Evolutionary conservation across 495 filamentous ascomycete species (phyloP), one percentile per base, ranked within the genome.

Genomic region (Pyrenula aspistea): DNA sequence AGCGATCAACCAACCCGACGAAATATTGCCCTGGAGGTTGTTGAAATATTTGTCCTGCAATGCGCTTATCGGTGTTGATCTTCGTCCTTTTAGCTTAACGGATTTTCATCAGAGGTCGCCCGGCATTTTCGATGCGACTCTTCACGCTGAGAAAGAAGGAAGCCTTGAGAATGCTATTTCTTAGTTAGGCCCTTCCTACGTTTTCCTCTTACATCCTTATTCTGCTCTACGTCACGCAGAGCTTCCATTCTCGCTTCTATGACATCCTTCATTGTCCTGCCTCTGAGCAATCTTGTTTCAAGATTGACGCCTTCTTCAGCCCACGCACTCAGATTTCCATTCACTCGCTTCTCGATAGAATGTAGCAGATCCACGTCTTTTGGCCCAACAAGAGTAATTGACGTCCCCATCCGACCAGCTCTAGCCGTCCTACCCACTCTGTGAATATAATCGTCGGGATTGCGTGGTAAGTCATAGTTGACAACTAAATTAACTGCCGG

Each of bases 401-500:
- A 83, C 56, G 89, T 84, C 64, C 93, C 93, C 23, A 69, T 73
- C 49, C 87, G 78, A 0, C 94, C 93, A 4, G 93, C 93, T 77
- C 93, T 82, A 8, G 94, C 93, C 11, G 93, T 99, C 63, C 93
- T 85, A 63, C 93, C 93, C 55, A 95, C 91, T 21, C 93, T 85
- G 70, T 99, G 93, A 58, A 99, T 89, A 62, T 97, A 99, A 67
- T 96, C 94, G 67, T 96, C 93, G 31, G 93, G 91, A 66, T 96
- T 89, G 1, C 92, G 83, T 1, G 93, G 93, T 19, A 99, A 83
- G 64, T 97, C 94, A 65, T 88, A 97, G 67, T 99, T 97, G 53
- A 99, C 73, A 8, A 99, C 92, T 11, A 97, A 69, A 54, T 80
- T 85, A 1, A 97, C 94, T 58, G 85, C 86, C 0, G 91, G 94